Conservation (phyloP, 257 asterid genomes). For the Solanum virginianum region DNA sequence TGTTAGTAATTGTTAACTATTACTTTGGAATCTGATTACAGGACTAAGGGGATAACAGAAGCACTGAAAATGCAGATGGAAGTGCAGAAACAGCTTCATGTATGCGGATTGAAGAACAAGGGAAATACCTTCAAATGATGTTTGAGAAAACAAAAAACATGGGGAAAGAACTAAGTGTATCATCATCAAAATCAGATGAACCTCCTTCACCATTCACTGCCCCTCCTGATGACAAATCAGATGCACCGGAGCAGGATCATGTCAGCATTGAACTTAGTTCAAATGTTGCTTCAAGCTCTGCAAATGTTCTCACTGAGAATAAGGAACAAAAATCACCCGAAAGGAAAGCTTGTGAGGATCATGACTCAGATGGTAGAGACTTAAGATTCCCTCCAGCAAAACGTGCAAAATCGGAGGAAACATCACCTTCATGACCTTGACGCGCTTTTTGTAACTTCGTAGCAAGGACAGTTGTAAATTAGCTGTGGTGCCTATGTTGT, state of each 20-base stretch:
- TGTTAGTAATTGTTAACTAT: background rate
- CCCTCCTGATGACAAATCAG: constrained; percentile 9
- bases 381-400: constrained; percentile 8
- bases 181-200: constrained; percentile 18
- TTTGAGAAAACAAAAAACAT: constrained; percentile 59
- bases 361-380: constrained; percentile 6
- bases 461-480: background rate
- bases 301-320: background rate
- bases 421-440: background rate
- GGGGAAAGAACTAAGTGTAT: constrained; percentile 38
- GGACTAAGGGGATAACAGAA: constrained; percentile 71
- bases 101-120: constrained; percentile 83
- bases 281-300: constrained; percentile 5
- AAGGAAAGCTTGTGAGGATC: constrained; percentile 14
- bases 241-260: constrained; percentile 7
- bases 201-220: constrained; percentile 9
- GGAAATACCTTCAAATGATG: constrained; percentile 59
- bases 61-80: constrained; percentile 82
- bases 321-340: constrained; percentile 16
- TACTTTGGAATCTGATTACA: constrained; percentile 9
- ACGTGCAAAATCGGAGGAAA: constrained; percentile 32
- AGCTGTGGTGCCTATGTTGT: background rate
- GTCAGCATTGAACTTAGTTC: background rate
- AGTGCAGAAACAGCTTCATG: constrained; percentile 87
- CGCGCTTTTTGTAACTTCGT: background rate